Evolutionary conservation across 169 alveolate species (phyloP), one percentile per base, ranked within the genome.

Genomic region (Plasmodium berghei): DNA sequence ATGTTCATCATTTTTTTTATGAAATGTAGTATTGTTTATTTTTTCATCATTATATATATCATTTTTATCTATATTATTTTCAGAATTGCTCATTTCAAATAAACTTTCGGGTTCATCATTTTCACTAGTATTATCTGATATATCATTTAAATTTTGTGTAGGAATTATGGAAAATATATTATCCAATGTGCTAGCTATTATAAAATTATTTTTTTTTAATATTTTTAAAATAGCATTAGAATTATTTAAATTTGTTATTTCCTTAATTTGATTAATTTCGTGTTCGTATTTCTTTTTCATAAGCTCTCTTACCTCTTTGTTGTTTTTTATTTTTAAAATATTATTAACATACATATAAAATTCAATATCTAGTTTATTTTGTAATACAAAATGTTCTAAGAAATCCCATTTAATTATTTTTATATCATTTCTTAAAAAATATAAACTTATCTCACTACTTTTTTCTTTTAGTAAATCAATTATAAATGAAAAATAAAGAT

Each of bases 351-450:
- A 67, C 9, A 58, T 18, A 40, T 56, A 85, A 85, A 85, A 85
- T 22, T 64, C 73, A 3, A 85, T 12, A 46, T 85, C 87, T 0
- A 85, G 24, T 69, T 26, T 46, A 69, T 42, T 54, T 46, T 55
- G 24, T n/a, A 64, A 18, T 26, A 85, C 77, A 16, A 69, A 46
- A 6, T 46, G 45, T 22, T 56, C 69, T 4, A 85, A 28, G 46
- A 85, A 85, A 0, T n/a, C 16, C 91, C 91, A 85, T 9, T 42
- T 70, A 55, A 73, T 40, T 12, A 85, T 10, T 0, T 70, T 45
- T 52, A 85, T 85, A 24, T 85, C 91, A 72, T 85, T 85, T 58
- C 49, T 69, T 85, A 85, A 45, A 28, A 85, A 70, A 6, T 70
- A 59, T 0, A 85, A 34, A 16, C 42, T 71, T 26, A 71, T 34